Evolutionary conservation across 129 eudicot species (phyloP).

Genomic region (Lactuca saligna): DNA sequence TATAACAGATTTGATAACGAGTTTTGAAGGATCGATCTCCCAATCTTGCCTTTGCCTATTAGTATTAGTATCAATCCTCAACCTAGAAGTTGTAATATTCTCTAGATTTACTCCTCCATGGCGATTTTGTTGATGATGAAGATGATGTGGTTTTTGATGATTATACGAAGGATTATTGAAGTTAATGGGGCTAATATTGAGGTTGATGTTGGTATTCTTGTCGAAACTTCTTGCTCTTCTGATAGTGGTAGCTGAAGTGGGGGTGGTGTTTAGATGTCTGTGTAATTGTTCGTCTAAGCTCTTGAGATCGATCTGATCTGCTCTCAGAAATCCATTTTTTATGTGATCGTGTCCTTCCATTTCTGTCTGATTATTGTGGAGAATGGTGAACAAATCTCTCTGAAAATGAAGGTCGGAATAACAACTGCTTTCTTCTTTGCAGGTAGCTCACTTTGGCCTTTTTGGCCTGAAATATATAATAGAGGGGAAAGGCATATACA

Average conservation of each 20-base stretch:
- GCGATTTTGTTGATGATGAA: constrained; percentile 3
- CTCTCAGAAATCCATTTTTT: constrained; percentile 64
- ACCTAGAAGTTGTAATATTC: not conserved
- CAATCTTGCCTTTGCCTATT: constrained; percentile 59
- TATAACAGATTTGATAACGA: constrained; percentile 72
- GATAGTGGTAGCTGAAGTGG: constrained; percentile 29
- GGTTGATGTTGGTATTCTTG: constrained; percentile 18
- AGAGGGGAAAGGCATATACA: constrained; percentile 21
- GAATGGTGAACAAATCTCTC: not conserved
- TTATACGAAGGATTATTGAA: constrained; percentile 10
- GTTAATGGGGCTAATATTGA: constrained; percentile 22
- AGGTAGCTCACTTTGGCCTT: not conserved
- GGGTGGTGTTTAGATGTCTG: constrained; percentile 59
- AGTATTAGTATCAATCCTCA: constrained; percentile 28
- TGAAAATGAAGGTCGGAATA: constrained; percentile 11
- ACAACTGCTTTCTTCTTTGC: not conserved
- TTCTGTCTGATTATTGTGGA: constrained; percentile 13
- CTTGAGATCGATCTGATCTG: constrained; percentile 95
- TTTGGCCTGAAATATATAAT: constrained; percentile 5
- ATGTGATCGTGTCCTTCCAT: constrained; percentile 40
- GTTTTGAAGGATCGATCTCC: constrained; percentile 92
- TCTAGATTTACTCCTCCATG: constrained; percentile 18
- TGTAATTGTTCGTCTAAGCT: constrained; percentile 87
- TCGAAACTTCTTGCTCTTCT: constrained; percentile 46
- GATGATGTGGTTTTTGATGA: constrained; percentile 5